phyloP scores from a whole-genome alignment of 768 basidiomycete species.

The Boletus fagicola region DNA sequence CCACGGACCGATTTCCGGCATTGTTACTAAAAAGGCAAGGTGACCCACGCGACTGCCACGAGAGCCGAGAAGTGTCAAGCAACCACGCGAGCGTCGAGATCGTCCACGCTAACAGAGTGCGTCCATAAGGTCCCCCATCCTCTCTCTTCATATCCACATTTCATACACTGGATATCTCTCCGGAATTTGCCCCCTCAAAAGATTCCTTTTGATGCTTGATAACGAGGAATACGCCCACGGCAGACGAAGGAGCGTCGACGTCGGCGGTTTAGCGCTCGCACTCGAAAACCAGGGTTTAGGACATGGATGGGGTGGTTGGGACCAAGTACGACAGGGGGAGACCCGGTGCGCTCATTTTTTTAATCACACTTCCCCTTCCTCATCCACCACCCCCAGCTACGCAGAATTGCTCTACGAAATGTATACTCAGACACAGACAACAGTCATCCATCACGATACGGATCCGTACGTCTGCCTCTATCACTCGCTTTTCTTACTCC shows the following conservation, averaged over 20 bases:
- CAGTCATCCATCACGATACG: slow-evolving; percentile 53
- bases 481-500: not conserved
- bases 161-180: not conserved
- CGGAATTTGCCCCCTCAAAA: not conserved
- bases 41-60: slow-evolving; percentile 35
- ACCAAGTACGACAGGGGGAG: slow-evolving; percentile 45
- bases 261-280: slow-evolving; percentile 84
- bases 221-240: slow-evolving; percentile 31
- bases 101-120: slow-evolving; percentile 22
- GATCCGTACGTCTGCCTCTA: slow-evolving; percentile 23
- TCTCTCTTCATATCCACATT: not conserved
- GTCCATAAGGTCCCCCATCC: slow-evolving; percentile 9
- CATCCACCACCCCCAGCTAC: slow-evolving; percentile 43
- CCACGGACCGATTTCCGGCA: slow-evolving; percentile 11
- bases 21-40: slow-evolving; percentile 21
- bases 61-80: slow-evolving; percentile 35
- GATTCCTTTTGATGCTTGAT: slow-evolving; percentile 22
- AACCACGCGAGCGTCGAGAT: slow-evolving; percentile 38
- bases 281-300: slow-evolving; percentile 60
- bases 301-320: slow-evolving; percentile 69
- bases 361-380: not conserved
- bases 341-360: slow-evolving; percentile 43
- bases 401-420: slow-evolving; percentile 85
- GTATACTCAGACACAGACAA: slow-evolving; percentile 73
- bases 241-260: slow-evolving; percentile 78